Percentiles rank a stretch among this genome's conserved stretches.
These are phyloP conservation scores for Sphaerulina vaccinii DNA, from an alignment of 2,329 filamentous ascomycete genomes.

Conservation along the genomic window DNA sequence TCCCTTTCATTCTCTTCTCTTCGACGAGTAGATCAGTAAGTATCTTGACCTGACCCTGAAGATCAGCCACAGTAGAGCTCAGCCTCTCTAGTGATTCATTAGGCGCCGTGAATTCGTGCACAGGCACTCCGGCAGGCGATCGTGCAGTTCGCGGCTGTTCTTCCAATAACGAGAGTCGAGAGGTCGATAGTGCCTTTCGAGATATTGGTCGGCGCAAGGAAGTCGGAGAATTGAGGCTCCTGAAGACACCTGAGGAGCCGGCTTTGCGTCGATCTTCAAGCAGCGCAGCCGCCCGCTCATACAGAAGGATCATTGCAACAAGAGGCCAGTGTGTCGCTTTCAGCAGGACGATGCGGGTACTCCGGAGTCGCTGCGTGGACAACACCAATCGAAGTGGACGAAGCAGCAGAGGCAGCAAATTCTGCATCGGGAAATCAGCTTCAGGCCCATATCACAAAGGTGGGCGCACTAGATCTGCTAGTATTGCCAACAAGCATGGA, in stretches of 20 bases:
- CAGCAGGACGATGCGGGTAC: slow-evolving; percentile 57
- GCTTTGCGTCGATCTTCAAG: slow-evolving; percentile 20
- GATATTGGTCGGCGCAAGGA: slow-evolving; percentile 24
- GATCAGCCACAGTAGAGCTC: slow-evolving; percentile 24
- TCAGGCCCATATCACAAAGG: background rate
- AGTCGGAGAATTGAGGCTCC: slow-evolving; percentile 19
- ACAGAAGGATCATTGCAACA: slow-evolving; percentile 66
- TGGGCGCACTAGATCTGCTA: slow-evolving; percentile 1
- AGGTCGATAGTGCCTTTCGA: slow-evolving; percentile 19
- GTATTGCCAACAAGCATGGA: slow-evolving; percentile 9
- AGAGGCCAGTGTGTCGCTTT: slow-evolving; percentile 65
- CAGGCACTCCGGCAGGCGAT: slow-evolving; percentile 18
- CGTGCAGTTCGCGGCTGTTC: slow-evolving; percentile 23
- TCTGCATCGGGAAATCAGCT: slow-evolving; percentile 46
- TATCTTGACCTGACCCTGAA: slow-evolving; percentile 25
- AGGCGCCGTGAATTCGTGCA: slow-evolving; percentile 2
- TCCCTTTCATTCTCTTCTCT: slow-evolving; percentile 8
- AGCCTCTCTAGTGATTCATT: slow-evolving; percentile 21
- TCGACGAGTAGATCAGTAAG: slow-evolving; percentile 22
- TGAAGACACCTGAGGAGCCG: slow-evolving; percentile 18
- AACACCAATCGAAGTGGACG: slow-evolving; percentile 70
- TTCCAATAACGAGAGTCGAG: slow-evolving; percentile 20
- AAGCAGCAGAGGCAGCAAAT: slow-evolving; percentile 71
- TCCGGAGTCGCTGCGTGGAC: slow-evolving; percentile 63
- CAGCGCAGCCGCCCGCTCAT: slow-evolving; percentile 51